phyloP scores from a whole-genome alignment of 345 rosid genomes.

The Arabidopsis thaliana region TAIR10.1 NC_003075.7:11278501-11279000 shows the following conservation, averaged over 20 bases:
- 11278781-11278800: constrained; percentile 67
- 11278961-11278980: constrained; percentile 73
- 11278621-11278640: constrained; percentile 23
- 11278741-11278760: constrained; percentile 89
- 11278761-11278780: constrained; percentile 65
- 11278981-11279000: constrained; percentile 54
- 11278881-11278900: neutral
- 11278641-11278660: constrained; percentile 69
- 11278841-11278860: constrained; percentile 19
- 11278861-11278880: constrained; percentile 13
- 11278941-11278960: constrained; percentile 77
- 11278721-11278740: constrained; percentile 90
- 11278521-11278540: constrained; percentile 34
- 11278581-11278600: constrained; percentile 35
- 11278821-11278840: neutral
- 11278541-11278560: neutral
- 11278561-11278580: neutral
- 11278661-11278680: constrained; percentile 51
- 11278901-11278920: neutral
- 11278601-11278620: constrained; percentile 4
- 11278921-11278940: constrained; percentile 76
- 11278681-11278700: constrained; percentile 55
- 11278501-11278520: neutral
- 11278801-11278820: neutral
- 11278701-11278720: constrained; percentile 58